Base-by-base conservation (phyloP, 2,329 filamentous ascomycete species). In the Arthrobotrys musiformis region DNA sequence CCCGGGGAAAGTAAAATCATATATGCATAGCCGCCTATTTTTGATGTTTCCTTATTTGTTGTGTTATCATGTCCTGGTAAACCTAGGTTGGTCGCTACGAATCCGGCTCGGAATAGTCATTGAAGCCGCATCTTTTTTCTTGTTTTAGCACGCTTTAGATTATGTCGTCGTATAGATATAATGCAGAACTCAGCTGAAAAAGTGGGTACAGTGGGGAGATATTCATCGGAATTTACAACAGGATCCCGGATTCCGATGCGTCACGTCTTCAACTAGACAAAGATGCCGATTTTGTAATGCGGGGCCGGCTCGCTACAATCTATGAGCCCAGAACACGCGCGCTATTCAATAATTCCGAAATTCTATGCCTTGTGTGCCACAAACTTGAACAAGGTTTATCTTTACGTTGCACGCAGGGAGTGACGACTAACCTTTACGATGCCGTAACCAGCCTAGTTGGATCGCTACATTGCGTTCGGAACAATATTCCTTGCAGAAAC, bases 361-460 rank as follows among this genome's bases (percentile, higher is more conserved):
- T 35, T 35, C 22, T 56, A 22, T 26, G 28, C n/a, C n/a, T 56
- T 56, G 15, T 56, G 48, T 35, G 50, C 50, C 50, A 56, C 30
- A 56, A 56, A 54, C 2, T 13, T 22, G 9, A 35, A 35, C 50
- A 11, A 56, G n/a, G 50, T 28, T 30, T n/a, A 30, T 15, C 24
- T 8, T 30, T 11, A n/a, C 42, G n/a, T n/a, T n/a, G n/a, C n/a
- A n/a, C n/a, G n/a, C n/a, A n/a, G n/a, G n/a, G n/a, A n/a, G n/a
- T n/a, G n/a, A n/a, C n/a, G n/a, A n/a, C n/a, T n/a, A n/a, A n/a
- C n/a, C n/a, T n/a, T n/a, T n/a, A n/a, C 40, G 24, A 52, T 52
- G 11, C 48, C 48, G 17, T n/a, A 50, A 50, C 22, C 13, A 50
- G 46, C 15, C 15, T 50, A 52, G 48, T 11, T 30, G 24, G 15